phyloP scores from a whole-genome alignment of 352 stramenopile species.

The Globisporangium nunn region DNA sequence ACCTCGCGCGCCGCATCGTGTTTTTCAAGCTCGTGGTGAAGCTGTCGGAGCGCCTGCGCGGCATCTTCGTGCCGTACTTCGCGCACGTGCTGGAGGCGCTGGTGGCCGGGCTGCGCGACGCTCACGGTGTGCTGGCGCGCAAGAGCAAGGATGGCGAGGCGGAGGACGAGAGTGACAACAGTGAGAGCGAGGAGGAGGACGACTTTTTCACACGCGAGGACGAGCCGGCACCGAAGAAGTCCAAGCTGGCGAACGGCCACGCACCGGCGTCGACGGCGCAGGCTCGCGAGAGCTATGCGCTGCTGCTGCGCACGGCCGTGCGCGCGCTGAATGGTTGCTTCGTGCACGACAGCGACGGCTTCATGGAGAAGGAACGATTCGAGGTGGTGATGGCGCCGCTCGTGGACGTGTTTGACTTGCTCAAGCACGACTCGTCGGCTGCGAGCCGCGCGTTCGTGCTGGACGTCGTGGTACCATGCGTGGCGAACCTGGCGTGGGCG shows the following conservation, averaged over 20 bases:
- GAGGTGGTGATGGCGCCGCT: conserved; percentile 64
- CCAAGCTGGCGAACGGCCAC: conserved; percentile 30
- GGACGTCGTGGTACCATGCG: conserved; percentile 50
- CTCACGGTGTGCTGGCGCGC: conserved; percentile 35
- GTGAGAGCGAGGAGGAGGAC: conserved; percentile 35
- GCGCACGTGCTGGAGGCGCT: conserved; percentile 66
- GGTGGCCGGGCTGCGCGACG: conserved; percentile 38
- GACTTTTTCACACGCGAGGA: conserved; percentile 48
- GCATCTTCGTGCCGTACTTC: conserved; percentile 88
- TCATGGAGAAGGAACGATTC: conserved; percentile 86
- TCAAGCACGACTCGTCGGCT: conserved; percentile 31
- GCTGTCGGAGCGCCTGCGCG: conserved; percentile 71
- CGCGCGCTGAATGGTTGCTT: conserved; percentile 78
- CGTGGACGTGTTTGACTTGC: conserved; percentile 70
- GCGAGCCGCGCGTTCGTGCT: conserved; percentile 48
- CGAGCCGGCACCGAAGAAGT: conserved; percentile 40
- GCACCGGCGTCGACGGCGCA: conserved; percentile 10
- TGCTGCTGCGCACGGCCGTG: conserved; percentile 53
- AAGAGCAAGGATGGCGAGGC: conserved; percentile 23
- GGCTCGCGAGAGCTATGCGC: conserved; percentile 25
- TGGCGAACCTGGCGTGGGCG: conserved; percentile 81
- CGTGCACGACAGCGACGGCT: conserved; percentile 79
- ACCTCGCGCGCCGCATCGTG: conserved; percentile 53
- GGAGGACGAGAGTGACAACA: conserved; percentile 23
- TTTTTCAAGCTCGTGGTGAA: conserved; percentile 82